A percentile compares a stretch with the other conserved stretches of the same genome.
Conservation (phyloP, 176 grass and related monocot species). For the Phoenix dactylifera region DNA sequence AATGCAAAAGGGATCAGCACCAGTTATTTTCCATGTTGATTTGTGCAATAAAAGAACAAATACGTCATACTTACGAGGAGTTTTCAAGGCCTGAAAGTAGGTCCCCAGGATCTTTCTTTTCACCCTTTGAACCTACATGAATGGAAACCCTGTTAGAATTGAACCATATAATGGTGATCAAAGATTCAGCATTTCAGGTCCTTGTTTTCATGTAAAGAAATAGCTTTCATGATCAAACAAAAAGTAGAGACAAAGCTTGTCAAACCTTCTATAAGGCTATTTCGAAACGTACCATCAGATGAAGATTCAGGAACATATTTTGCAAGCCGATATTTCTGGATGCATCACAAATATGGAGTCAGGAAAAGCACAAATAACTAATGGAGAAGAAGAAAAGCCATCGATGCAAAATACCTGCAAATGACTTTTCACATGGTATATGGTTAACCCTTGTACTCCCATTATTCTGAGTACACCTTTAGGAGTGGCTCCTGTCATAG, state of each 20-base stretch:
- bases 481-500: constrained; percentile 33
- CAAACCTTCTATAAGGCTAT: no score
- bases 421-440: constrained; percentile 46
- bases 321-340: constrained; percentile 44
- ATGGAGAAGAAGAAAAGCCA: neutral
- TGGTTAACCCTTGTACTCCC: constrained; percentile 31
- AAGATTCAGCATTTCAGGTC: no score
- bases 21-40: no score
- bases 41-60: neutral
- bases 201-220: no score
- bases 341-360: constrained; percentile 7
- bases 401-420: constrained; percentile 20
- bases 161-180: neutral
- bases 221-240: no score
- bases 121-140: constrained; percentile 31
- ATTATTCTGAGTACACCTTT: constrained; percentile 40
- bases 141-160: neutral
- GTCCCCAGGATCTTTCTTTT: constrained; percentile 42
- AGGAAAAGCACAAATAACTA: neutral
- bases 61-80: constrained; percentile 43
- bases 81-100: constrained; percentile 32
- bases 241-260: no score
- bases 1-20: no score
- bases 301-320: constrained; percentile 31
- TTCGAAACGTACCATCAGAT: constrained; percentile 20